Base-by-base conservation (phyloP, 192 early-diverging fungal species). In the Coemansia sp. region DNA sequence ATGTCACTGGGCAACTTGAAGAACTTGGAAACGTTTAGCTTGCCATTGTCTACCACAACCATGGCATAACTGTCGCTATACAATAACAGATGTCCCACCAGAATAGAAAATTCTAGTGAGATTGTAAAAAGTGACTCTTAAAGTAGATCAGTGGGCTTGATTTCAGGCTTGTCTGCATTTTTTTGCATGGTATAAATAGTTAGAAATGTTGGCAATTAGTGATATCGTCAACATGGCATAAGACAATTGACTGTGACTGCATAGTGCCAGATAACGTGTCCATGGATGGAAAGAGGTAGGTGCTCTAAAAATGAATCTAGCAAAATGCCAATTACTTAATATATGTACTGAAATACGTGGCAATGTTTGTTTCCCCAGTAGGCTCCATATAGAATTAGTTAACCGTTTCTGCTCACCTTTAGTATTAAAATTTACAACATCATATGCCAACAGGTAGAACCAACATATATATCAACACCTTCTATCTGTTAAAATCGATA, bases 131-230 rank as follows among this genome's bases (percentile, higher is more conserved):
- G 47, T 1, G 65, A 38, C 4, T 53, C 31, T 7, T 31, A 43
- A 9, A 73, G 44, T 9, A 66, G 36, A n/a, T 50, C 65, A 2
- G 36, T 40, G 13, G 57, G 49, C 71, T 66, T 73, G 39, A 73
- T 66, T 7, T 53, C 29, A n/a, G 9, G 5, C 7, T 13, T 11
- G 1, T n/a, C 18, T 18, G 34, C 1, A 1, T 18, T 16, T 8
- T 73, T 73, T 44, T 24, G 36, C 40, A 24, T 43, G 66, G 11
- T 46, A 40, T 36, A 18, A 62, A 27, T 66, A 29, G 0, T 22
- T 1, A 29, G 71, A 65, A 9, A 73, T 40, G 29, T 57, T 27
- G 13, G 31, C 22, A 40, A 58, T 34, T 8, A 46, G 49, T 11
- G 46, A 9, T 1, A 29, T 22, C 20, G 40, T 16, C 71, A 1